Percentiles rank a stretch among this genome's conserved stretches.
Evolutionary conservation across 2,329 filamentous ascomycete species (phyloP).

Genomic region (Fusarium anguioides): DNA sequence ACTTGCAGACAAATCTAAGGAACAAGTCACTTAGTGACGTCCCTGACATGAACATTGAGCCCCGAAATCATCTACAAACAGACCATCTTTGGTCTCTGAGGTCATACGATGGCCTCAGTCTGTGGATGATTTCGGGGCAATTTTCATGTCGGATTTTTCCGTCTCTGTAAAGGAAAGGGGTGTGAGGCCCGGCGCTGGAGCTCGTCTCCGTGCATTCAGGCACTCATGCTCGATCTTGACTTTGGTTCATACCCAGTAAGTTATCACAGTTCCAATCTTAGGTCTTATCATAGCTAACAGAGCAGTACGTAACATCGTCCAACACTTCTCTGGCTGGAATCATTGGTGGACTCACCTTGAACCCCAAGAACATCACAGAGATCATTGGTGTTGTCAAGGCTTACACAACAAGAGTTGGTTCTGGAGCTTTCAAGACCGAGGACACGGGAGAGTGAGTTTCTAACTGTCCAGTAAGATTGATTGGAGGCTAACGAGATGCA

Average conservation of each 20-base stretch:
- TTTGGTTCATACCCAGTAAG: constrained; percentile 55
- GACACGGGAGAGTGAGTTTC: constrained; percentile 54
- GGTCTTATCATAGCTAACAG: constrained; percentile 30
- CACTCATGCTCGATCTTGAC: constrained; percentile 74
- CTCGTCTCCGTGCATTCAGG: constrained; percentile 42
- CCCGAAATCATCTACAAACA: no score
- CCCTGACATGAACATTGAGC: no score
- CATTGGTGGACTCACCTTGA: constrained; percentile 70
- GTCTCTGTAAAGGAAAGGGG: neutral
- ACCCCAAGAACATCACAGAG: constrained; percentile 68
- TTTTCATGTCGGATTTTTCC: no score
- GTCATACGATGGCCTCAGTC: no score
- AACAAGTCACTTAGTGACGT: no score
- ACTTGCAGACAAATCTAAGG: no score
- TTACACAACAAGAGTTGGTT: constrained; percentile 72
- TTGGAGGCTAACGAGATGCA: constrained; percentile 1
- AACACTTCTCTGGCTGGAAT: constrained; percentile 66
- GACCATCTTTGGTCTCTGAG: no score
- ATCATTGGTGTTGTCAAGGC: constrained; percentile 76
- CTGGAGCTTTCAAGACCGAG: constrained; percentile 76
- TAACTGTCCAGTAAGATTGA: fast-evolving
- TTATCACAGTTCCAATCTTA: constrained; percentile 15
- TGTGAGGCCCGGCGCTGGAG: constrained; percentile 26
- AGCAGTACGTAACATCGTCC: constrained; percentile 63
- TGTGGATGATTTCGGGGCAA: no score